These are phyloP conservation scores for Suhomyces tanzawaensis DNA, from an alignment of 805 yeast species.

Conservation along the genomic window DNA sequence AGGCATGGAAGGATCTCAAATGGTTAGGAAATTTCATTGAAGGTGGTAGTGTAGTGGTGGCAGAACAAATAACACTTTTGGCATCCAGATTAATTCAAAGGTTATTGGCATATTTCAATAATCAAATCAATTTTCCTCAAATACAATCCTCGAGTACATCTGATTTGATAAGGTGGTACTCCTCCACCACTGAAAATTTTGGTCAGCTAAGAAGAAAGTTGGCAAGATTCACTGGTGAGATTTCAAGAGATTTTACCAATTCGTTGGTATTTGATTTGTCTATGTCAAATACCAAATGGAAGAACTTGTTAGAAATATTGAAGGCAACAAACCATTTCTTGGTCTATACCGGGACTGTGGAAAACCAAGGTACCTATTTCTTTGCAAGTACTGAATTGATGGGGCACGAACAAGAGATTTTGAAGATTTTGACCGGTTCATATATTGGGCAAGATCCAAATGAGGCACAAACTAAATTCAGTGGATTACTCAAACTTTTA, in stretches of 20 bases:
- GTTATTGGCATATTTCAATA: conserved; percentile 64
- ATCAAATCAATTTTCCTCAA: conserved; percentile 65
- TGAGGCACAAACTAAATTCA: conserved; percentile 24
- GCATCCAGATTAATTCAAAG: conserved; percentile 68
- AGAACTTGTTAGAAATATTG: conserved; percentile 54
- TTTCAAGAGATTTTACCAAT: conserved; percentile 72
- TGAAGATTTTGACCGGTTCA: conserved; percentile 39
- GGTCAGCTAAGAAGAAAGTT: conserved; percentile 80
- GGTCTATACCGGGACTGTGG: conserved; percentile 69
- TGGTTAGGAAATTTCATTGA: conserved; percentile 76
- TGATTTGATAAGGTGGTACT: conserved; percentile 59
- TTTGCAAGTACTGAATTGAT: conserved; percentile 66
- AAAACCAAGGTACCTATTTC: conserved; percentile 73
- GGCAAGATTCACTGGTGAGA: conserved; percentile 67
- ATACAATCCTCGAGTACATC: conserved; percentile 34
- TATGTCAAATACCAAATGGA: conserved; percentile 43
- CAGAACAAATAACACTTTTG: conserved; percentile 68
- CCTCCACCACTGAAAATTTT: conserved; percentile 63
- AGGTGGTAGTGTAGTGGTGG: conserved; percentile 77
- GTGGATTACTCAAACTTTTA: conserved; percentile 20
- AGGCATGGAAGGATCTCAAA: conserved; percentile 74
- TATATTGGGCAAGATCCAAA: conserved; percentile 36
- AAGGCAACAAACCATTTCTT: conserved; percentile 70
- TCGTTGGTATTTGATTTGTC: conserved; percentile 59
- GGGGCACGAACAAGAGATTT: conserved; percentile 38